phyloP scores from a whole-genome alignment of 2,329 filamentous ascomycete genomes.

The Aspergillus amoenus region DNA sequence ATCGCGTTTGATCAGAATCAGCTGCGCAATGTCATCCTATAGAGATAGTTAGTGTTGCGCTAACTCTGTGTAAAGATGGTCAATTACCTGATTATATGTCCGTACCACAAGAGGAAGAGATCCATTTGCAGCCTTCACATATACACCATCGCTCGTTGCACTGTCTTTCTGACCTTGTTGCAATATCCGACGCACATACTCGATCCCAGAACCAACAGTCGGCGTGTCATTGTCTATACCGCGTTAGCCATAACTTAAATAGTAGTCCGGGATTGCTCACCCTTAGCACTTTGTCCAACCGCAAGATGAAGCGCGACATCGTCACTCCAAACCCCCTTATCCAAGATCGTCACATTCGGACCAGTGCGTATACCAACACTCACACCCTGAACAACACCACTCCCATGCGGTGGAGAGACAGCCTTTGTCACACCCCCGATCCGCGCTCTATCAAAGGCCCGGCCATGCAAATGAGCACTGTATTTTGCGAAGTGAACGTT shows the following conservation, averaged over 20 bases:
- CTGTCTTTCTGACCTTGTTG: neutral
- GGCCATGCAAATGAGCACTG: constrained; percentile 48
- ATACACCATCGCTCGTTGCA: neutral
- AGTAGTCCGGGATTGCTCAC: neutral
- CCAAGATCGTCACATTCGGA: neutral
- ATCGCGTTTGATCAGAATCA: constrained; percentile 1
- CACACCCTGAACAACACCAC: constrained; percentile 54
- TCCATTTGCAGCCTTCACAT: neutral
- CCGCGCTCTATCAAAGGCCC: constrained; percentile 55
- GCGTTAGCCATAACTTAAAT: neutral
- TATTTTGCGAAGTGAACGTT: constrained; percentile 45
- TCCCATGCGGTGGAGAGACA: constrained; percentile 55
- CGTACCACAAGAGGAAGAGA: neutral
- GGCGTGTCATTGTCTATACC: neutral
- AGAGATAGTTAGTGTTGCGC: neutral
- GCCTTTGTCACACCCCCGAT: constrained; percentile 60
- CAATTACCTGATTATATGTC: neutral
- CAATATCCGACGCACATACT: neutral
- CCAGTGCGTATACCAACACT: constrained; percentile 53
- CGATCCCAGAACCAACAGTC: neutral
- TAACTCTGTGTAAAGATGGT: neutral
- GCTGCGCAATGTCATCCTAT: constrained; percentile 9
- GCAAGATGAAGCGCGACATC: neutral
- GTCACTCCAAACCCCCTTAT: neutral
- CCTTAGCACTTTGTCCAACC: neutral